Evolutionary conservation across 1,284 basidiomycete genomes (phyloP).

Genomic region (Rhodotorula sp.): DNA sequence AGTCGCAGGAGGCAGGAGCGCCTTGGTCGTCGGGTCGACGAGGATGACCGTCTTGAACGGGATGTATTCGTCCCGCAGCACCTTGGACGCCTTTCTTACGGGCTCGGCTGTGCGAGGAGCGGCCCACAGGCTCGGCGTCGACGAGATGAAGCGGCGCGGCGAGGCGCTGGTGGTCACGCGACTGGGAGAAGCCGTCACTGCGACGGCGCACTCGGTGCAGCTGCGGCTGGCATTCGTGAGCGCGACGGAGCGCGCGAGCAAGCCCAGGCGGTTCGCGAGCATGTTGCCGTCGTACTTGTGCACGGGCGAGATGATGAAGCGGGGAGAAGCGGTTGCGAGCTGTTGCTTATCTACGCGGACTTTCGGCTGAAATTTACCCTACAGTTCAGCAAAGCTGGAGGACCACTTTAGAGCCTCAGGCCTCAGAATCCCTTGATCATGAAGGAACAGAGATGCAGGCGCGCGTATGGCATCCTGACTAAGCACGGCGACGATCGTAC

Average conservation of each 20-base stretch:
- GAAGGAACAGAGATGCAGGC: too few relatives aligned
- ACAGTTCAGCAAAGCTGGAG: too few relatives aligned
- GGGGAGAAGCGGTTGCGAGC: too few relatives aligned
- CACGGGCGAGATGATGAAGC: too few relatives aligned
- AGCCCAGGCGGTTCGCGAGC: background rate
- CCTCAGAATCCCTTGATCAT: too few relatives aligned
- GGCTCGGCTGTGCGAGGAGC: slow-evolving; percentile 2
- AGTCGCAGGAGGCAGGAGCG: slow-evolving; percentile 28
- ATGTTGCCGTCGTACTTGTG: background rate
- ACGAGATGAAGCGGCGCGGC: background rate
- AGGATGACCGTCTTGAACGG: slow-evolving; percentile 25
- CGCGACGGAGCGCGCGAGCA: background rate
- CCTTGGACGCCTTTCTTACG: background rate
- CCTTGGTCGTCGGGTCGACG: slow-evolving; percentile 31
- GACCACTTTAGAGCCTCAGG: too few relatives aligned
- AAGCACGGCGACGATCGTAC: too few relatives aligned
- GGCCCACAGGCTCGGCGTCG: background rate
- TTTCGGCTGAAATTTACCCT: too few relatives aligned
- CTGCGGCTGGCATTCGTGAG: too few relatives aligned
- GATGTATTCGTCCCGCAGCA: slow-evolving; percentile 33
- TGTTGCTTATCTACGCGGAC: too few relatives aligned
- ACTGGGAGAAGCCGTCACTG: background rate
- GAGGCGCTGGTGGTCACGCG: background rate
- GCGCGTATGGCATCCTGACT: too few relatives aligned
- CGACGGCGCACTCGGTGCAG: too few relatives aligned